phyloP scores from a whole-genome alignment of 2,329 filamentous ascomycete species.

The Tolypocladium album region DNA sequence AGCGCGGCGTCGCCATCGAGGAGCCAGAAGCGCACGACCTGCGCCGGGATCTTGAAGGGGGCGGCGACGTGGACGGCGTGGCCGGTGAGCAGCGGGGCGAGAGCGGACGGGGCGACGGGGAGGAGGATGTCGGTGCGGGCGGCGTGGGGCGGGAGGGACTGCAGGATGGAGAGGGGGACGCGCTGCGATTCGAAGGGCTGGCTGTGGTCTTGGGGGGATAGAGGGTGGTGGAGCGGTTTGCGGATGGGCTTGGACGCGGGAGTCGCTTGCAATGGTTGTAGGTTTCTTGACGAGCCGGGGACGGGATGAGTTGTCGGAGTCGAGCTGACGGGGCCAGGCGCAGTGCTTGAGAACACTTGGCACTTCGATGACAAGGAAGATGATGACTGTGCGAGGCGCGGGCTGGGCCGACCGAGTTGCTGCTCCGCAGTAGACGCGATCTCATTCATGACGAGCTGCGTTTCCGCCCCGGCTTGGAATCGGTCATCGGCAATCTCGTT shows the following conservation, averaged over 20 bases:
- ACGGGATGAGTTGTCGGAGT: conserved; percentile 7
- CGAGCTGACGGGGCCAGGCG: background rate
- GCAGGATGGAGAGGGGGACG: conserved; percentile 37
- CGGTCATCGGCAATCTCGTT: conserved; percentile 8
- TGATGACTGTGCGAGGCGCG: background rate
- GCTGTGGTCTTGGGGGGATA: conserved; percentile 13
- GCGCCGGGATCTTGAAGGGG: conserved; percentile 41
- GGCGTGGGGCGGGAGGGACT: conserved; percentile 34
- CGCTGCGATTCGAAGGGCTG: conserved; percentile 33
- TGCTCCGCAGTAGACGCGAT: conserved; percentile 16
- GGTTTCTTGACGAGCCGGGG: conserved; percentile 7
- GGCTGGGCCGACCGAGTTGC: conserved; percentile 5
- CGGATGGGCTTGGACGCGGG: conserved; percentile 9
- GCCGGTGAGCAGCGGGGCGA: conserved; percentile 38
- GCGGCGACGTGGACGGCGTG: conserved; percentile 45
- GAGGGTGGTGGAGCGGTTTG: conserved; percentile 15
- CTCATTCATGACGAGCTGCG: conserved; percentile 22
- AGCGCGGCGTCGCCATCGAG: conserved; percentile 40
- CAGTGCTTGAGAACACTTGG: background rate
- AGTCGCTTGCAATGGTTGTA: background rate
- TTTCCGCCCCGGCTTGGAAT: conserved; percentile 19
- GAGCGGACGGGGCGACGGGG: conserved; percentile 33
- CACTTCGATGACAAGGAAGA: background rate
- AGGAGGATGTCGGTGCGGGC: conserved; percentile 44
- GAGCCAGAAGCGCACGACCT: conserved; percentile 52